Conservation (phyloP, 345 rosid genomes). For the Rhodomyrtus tomentosa region DNA sequence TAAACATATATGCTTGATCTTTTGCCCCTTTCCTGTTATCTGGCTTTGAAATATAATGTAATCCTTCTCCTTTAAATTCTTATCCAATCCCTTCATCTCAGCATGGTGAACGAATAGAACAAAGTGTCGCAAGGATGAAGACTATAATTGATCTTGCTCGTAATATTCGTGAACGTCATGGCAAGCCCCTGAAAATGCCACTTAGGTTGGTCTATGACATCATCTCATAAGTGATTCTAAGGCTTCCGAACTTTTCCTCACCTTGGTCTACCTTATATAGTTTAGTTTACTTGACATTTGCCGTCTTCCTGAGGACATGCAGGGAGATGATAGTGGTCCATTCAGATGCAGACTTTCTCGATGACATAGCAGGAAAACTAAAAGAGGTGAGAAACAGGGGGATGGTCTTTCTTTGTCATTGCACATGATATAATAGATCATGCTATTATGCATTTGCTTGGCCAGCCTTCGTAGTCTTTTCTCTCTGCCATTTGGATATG, state of each 20-base stretch:
- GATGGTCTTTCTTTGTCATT: not conserved
- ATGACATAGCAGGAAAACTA: conserved; percentile 87
- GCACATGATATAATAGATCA: not conserved
- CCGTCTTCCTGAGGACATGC: not conserved
- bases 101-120: conserved; percentile 84
- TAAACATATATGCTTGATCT: not conserved
- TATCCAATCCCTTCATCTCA: conserved; percentile 13
- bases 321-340: conserved; percentile 94
- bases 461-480: not conserved
- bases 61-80: not conserved
- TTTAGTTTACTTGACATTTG: not conserved
- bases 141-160: conserved; percentile 93
- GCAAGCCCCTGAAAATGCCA: conserved; percentile 87
- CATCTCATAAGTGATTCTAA: not conserved
- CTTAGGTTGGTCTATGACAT: conserved; percentile 36
- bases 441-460: not conserved
- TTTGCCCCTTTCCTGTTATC: not conserved
- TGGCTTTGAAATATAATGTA: not conserved
- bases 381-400: conserved; percentile 45
- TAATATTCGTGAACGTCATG: conserved; percentile 90
- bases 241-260: not conserved
- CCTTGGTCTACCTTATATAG: not conserved
- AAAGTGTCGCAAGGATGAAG: conserved; percentile 92
- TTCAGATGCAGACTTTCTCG: conserved; percentile 77
- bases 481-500: not conserved